Percentiles rank a stretch among this genome's conserved stretches.
Evolutionary conservation across 768 basidiomycete species (phyloP).

Genomic region (Trametes elegans): DNA sequence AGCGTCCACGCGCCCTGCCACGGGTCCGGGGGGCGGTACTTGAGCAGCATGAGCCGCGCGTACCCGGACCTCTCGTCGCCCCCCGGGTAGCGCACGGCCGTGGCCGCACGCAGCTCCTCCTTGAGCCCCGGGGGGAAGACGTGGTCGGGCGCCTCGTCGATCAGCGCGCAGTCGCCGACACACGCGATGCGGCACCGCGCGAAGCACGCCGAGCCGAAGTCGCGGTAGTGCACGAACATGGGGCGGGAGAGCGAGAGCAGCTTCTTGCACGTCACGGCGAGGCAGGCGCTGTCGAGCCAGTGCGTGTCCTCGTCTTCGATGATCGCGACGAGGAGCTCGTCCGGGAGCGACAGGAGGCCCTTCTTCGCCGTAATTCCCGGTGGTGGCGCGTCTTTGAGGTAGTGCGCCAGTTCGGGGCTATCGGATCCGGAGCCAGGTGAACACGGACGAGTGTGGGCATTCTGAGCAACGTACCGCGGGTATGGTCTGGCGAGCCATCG

Average conservation of each 20-base stretch:
- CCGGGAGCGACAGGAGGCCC: slow-evolving; percentile 31
- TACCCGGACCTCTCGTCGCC: too few species aligned
- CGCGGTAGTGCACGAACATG: neutral
- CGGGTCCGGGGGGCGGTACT: too few species aligned
- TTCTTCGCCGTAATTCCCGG: neutral
- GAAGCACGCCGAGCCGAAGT: neutral
- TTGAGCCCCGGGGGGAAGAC: neutral
- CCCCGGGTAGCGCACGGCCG: too few species aligned
- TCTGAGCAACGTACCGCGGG: slow-evolving; percentile 30
- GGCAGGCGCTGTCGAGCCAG: slow-evolving; percentile 62
- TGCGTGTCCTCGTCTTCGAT: slow-evolving; percentile 47
- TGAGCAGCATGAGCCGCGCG: too few species aligned
- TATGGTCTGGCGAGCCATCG: neutral
- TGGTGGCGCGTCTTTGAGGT: neutral
- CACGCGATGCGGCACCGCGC: slow-evolving; percentile 45
- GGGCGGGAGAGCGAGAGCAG: neutral
- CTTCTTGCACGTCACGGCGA: slow-evolving; percentile 33
- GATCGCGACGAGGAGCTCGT: slow-evolving; percentile 30
- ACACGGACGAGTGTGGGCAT: slow-evolving; percentile 46
- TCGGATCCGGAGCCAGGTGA: neutral
- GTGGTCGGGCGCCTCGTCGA: neutral
- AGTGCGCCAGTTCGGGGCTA: neutral
- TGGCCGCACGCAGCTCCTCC: neutral
- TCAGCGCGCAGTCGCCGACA: slow-evolving; percentile 59
- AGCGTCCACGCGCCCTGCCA: too few species aligned